Evolutionary conservation across 176 grass and related monocot species (phyloP), one percentile per base, ranked within the genome.

Genomic region (Leersia perrieri): DNA sequence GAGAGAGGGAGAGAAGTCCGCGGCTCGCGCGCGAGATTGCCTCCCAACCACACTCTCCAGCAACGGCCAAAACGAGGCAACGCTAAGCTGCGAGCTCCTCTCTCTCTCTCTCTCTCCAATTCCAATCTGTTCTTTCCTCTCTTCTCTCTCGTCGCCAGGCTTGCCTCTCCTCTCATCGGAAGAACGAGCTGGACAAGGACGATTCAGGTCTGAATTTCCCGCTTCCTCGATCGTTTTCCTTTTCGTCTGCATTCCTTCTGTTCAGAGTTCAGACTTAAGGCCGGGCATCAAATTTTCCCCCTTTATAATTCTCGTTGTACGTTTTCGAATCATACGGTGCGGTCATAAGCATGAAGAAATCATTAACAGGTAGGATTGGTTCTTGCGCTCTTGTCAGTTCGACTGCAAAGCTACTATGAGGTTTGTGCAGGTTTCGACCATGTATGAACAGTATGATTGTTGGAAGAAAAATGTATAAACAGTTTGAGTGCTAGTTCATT

Each of bases 21-120:
- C 69, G 70, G 77, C 77, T 65, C 64, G 9, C 77, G 87, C 77
- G 87, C 88, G 88, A 63, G 11, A 27, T 71, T 77, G 27, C 27
- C 88, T 89, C 88, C 83, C 77, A 34, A 76, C 88, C 88, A 84
- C 87, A 62, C 28, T 66, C 77, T 76, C 25, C 11, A 5, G 12
- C 68, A 58, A 29, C 38, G 67, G 27, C 63, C 77, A 80, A 28
- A 22, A 11, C 47, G 31, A 79, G 15, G 28, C 44, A 29, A 33
- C n/a, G 3, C 9, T 58, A 25, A 25, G 18, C 53, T 25, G 3
- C 63, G 0, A 66, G 13, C 3, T n/a, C 22, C 34, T 41, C 11
- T n/a, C 22, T 40, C 66, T 7, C 66, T 69, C 34, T 41, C 11
- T n/a, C 22, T 40, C 66, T 7, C 66, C n/a, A n/a, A n/a, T n/a